These are phyloP conservation scores for Paragyromitra xinjiangensis DNA, from an alignment of 495 filamentous ascomycete genomes.

Conservation along the genomic window DNA sequence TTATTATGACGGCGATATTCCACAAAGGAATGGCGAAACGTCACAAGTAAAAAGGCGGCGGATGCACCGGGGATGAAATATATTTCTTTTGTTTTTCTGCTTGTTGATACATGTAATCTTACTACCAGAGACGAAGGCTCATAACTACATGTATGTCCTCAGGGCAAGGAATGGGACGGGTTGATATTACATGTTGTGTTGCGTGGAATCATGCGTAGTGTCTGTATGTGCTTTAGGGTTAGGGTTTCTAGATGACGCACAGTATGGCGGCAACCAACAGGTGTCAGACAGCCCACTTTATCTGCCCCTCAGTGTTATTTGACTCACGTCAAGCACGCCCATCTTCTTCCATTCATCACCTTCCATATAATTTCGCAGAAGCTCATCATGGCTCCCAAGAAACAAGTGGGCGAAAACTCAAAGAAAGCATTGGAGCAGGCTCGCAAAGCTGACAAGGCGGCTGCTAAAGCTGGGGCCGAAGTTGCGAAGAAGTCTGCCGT, in stretches of 20 bases:
- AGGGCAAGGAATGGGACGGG: too few species aligned
- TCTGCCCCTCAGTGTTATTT: neutral
- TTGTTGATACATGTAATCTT: neutral
- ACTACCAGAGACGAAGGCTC: neutral
- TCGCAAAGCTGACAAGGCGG: constrained; percentile 88
- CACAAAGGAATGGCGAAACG: constrained; percentile 52
- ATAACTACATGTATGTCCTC: neutral
- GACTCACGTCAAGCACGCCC: neutral
- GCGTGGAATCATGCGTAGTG: too few species aligned
- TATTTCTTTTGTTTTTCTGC: neutral
- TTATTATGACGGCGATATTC: constrained; percentile 58
- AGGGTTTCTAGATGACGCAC: neutral
- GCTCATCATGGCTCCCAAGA: constrained; percentile 59
- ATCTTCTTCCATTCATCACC: neutral
- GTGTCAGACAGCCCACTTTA: neutral
- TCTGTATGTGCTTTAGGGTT: neutral
- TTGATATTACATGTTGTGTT: too few species aligned
- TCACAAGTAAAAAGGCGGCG: constrained; percentile 20
- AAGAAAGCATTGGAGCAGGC: constrained; percentile 94
- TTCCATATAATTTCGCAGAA: neutral
- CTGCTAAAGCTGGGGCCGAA: constrained; percentile 75
- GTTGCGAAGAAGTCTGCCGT: constrained; percentile 71
- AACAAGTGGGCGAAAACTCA: constrained; percentile 73
- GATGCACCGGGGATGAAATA: neutral
- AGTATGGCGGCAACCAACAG: neutral